Base-by-base conservation (phyloP, 176 grass and related monocot genomes). In the Tuctoria greenei region DNA sequence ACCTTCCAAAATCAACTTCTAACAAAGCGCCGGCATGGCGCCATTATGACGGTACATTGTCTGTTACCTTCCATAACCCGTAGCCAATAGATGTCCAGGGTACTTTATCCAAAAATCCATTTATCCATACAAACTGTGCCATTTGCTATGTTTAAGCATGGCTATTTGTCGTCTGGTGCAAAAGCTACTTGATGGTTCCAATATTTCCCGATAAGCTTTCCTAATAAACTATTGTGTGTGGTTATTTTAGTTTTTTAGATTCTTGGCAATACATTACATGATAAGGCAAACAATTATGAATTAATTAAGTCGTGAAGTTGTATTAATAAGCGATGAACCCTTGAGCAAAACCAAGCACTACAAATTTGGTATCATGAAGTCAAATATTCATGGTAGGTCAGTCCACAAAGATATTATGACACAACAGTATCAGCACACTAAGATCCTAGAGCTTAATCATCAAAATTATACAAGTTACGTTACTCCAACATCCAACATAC, bases 21-120 rank as follows among this genome's bases (percentile, higher is more conserved):
- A 60, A 69, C 35, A 46, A 69, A 23, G 43, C 7, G 6, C 5
- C 35, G 24, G 2, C 11, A 20, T 17, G 23, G n/a, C 12, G 17
- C 23, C 21, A 25, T 57, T 57, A 57, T 57, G 23, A 25, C 21
- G 0, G 9, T 57, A 57, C n/a, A 17, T 24, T 57, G 11, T 74
- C 16, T n/a, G 51, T 17, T 79, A 79, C 51, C 41, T 73, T 59
- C 20, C 31, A 36, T 17, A 85, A 73, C 28, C 10, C 60, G 72
- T 26, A 4, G 42, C 61, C 69, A 59, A 44, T 34, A 72, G 42
- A 37, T 50, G 47, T 1, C 42, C 1, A 0, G 55, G 8, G 35
- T 61, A 67, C 41, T 69, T 26, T 69, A 62, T 52, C 20, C 70
- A 52, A 8, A 43, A 67, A 67, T 52, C 24, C 3, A 34, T 69